A percentile compares a stretch with the other conserved stretches of the same genome.
Conservation (phyloP, 805 yeast genomes). For the Brettanomyces sp. region DNA sequence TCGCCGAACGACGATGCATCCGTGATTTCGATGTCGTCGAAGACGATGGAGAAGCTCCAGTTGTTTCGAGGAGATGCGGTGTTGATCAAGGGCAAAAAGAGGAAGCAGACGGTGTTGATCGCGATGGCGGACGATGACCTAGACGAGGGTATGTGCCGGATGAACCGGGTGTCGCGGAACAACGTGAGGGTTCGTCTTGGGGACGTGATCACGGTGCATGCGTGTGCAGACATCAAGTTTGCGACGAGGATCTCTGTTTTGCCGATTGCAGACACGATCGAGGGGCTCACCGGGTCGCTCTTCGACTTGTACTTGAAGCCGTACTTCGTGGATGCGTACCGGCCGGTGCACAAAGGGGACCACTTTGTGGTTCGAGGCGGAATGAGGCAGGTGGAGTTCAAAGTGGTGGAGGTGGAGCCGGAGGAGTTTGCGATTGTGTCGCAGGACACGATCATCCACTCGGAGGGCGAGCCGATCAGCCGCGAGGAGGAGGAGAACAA, state of each 20-base stretch:
- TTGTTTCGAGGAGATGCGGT: conserved; percentile 98
- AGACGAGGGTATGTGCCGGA: conserved; percentile 89
- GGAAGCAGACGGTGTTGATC: conserved; percentile 93
- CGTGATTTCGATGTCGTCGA: conserved; percentile 87
- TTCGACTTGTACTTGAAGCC: conserved; percentile 96
- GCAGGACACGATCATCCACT: conserved; percentile 95
- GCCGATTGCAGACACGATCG: conserved; percentile 97
- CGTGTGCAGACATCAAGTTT: conserved; percentile 97
- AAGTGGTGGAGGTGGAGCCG: conserved; percentile 97
- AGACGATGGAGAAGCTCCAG: conserved; percentile 90
- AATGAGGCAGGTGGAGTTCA: conserved; percentile 98
- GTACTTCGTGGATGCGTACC: conserved; percentile 95
- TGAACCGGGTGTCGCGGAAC: conserved; percentile 93
- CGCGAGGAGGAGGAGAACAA: conserved; percentile 97
- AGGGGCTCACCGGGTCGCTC: conserved; percentile 92
- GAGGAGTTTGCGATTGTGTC: conserved; percentile 96
- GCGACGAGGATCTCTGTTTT: conserved; percentile 90
- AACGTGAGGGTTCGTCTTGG: conserved; percentile 91
- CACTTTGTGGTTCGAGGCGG: conserved; percentile 96
- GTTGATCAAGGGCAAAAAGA: conserved; percentile 92
- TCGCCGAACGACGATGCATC: conserved; percentile 97
- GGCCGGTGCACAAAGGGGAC: conserved; percentile 98
- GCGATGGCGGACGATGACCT: conserved; percentile 94
- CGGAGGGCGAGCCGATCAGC: conserved; percentile 98
- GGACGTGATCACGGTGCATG: conserved; percentile 82